Conservation (phyloP, 2,329 filamentous ascomycete genomes). For the Cladosporium sp. region DNA sequence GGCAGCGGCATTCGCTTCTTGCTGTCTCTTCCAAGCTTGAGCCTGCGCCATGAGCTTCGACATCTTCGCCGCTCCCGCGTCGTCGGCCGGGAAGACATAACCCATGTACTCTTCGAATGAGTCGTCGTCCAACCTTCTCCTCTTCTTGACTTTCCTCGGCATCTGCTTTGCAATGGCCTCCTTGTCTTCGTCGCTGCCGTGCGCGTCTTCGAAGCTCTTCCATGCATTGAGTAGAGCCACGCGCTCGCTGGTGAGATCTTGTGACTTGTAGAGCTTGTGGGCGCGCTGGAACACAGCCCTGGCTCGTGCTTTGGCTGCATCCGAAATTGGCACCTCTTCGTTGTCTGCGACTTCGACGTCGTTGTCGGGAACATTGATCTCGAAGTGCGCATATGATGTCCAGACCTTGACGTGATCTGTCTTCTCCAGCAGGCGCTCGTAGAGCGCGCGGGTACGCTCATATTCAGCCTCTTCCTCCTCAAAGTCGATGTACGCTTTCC, state of each 20-base stretch:
- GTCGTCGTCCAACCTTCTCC: conserved; percentile 87
- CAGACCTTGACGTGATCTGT: conserved; percentile 99
- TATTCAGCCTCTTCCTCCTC: conserved; percentile 95
- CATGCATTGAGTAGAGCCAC: conserved; percentile 88
- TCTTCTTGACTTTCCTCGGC: conserved; percentile 89
- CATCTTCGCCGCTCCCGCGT: conserved; percentile 69
- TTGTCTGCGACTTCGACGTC: conserved; percentile 59
- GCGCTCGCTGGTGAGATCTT: conserved; percentile 90
- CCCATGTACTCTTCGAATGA: conserved; percentile 96
- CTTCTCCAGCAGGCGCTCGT: conserved; percentile 88
- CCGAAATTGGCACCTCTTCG: conserved; percentile 65
- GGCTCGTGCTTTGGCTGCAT: conserved; percentile 79
- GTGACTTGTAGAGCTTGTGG: conserved; percentile 82
- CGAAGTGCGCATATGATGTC: conserved; percentile 98
- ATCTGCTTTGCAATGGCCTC: conserved; percentile 88
- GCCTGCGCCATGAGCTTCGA: conserved; percentile 83
- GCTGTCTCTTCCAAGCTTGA: conserved; percentile 78
- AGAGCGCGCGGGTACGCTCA: conserved; percentile 75
- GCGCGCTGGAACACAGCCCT: conserved; percentile 82
- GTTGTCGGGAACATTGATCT: conserved; percentile 85
- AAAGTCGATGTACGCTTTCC: conserved; percentile 99
- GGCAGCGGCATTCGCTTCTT: conserved; percentile 33
- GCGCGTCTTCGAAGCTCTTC: conserved; percentile 85
- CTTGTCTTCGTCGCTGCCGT: conserved; percentile 73
- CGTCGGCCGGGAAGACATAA: conserved; percentile 95